Base-by-base conservation (phyloP, 1,284 basidiomycete genomes). In the Fomitopsis schrenkii region DNA sequence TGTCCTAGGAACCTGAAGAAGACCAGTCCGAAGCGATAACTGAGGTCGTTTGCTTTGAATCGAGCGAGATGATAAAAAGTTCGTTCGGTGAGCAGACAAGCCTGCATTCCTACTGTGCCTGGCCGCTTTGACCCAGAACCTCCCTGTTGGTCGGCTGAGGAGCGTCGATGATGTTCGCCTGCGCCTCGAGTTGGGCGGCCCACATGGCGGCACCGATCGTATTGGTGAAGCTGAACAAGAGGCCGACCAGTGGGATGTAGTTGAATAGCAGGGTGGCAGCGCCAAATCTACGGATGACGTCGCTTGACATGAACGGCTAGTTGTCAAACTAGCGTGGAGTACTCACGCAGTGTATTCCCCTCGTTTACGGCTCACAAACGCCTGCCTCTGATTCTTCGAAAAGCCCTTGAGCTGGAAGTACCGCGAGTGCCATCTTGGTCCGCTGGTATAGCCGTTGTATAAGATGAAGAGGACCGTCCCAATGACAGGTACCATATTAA, bases 151-250 rank as follows among this genome's bases (percentile, higher is more conserved):
- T 1, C 26, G 28, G n/a, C 30, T 28, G 35, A 8, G 59, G 55
- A 2, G 44, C 54, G 55, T 66, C 66, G 52, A 73, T 69, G 50
- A 72, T 55, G 45, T 72, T 72, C 17, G 66, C 64, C 44, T 66
- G 63, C 8, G 77, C 80, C 71, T 89, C 86, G 9, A 88, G 63
- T 59, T 88, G 82, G 14, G 83, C 82, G 0, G 88, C 89, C 87
- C 88, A 91, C 59, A 92, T 73, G 2, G 89, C 89, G 0, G 88
- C 88, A 28, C 89, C 90, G 33, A 88, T 83, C 0, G 83, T 81
- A 30, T 79, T 80, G 0, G 83, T 83, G 66, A 85, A 83, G 40
- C 73, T 76, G 70, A 85, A 83, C 35, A 84, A 62, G 55, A 84
- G 76, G 6, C 81, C 81, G 19, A 83, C 78, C 48, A 89, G 71